Percentiles rank a stretch among this genome's conserved stretches.
Evolutionary conservation across 305 asterid species (phyloP).

Genomic region (Plantago lanceolata): DNA sequence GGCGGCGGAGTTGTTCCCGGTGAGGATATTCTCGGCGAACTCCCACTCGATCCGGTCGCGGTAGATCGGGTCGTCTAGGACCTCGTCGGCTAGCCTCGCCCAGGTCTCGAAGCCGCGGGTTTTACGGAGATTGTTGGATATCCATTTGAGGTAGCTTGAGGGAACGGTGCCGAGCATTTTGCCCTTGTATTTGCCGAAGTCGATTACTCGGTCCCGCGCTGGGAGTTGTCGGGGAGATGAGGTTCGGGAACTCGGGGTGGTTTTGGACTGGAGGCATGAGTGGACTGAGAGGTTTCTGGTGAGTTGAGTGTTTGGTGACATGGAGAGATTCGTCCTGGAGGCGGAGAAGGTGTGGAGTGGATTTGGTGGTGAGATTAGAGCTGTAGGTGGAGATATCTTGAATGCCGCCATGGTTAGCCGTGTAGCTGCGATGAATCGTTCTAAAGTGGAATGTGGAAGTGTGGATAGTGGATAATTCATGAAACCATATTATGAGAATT

Average conservation of each 20-base stretch:
- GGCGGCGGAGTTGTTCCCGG: constrained; percentile 32
- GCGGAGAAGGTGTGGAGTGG: not conserved
- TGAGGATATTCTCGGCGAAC: constrained; percentile 53
- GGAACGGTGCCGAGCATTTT: constrained; percentile 80
- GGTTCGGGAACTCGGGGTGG: constrained; percentile 3
- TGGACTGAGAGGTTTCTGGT: not conserved
- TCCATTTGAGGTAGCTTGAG: constrained; percentile 67
- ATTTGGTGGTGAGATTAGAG: constrained; percentile 11
- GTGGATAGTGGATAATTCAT: no score
- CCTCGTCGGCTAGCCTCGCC: constrained; percentile 75
- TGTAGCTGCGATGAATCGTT: no score
- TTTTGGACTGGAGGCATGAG: constrained; percentile 1
- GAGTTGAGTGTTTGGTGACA: not conserved
- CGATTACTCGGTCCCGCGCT: constrained; percentile 61
- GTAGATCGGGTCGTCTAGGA: constrained; percentile 61
- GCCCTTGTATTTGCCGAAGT: constrained; percentile 69
- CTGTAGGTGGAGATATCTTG: constrained; percentile 16
- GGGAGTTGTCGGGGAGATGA: constrained; percentile 22
- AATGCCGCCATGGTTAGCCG: constrained; percentile 7
- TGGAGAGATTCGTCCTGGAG: not conserved
- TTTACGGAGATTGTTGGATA: constrained; percentile 51
- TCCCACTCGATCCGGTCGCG: constrained; percentile 81
- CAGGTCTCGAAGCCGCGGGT: constrained; percentile 65
- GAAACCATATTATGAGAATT: no score
- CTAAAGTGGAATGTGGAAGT: no score